phyloP scores from a whole-genome alignment of 129 eudicot species.

The Artemisia argyi region DNA sequence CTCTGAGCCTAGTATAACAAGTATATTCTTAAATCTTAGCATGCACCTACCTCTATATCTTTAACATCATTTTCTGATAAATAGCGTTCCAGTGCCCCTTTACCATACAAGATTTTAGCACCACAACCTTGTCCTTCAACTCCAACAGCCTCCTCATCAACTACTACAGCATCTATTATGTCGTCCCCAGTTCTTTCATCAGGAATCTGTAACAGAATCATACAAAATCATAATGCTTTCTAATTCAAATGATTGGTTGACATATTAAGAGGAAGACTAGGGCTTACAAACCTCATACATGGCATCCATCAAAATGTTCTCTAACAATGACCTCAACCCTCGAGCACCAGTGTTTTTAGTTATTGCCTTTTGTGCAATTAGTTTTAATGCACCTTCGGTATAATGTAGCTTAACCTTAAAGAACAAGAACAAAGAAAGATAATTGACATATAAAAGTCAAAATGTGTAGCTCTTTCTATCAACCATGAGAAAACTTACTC shows the following conservation, averaged over 20 bases:
- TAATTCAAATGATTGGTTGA: background rate
- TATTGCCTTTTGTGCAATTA: conserved; percentile 69
- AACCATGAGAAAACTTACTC: conserved; percentile 38
- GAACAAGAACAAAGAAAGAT: background rate
- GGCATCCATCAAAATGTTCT: conserved; percentile 74
- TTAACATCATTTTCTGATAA: conserved; percentile 41
- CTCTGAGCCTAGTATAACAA: background rate
- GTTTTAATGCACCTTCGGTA: conserved; percentile 61
- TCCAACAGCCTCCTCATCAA: conserved; percentile 70
- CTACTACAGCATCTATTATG: conserved; percentile 66
- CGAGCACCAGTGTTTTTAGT: conserved; percentile 78
- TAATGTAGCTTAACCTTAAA: conserved; percentile 70
- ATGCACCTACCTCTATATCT: conserved; percentile 39
- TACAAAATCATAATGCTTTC: background rate
- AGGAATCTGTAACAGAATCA: conserved; percentile 60
- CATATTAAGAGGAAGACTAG: background rate
- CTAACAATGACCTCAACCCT: conserved; percentile 71
- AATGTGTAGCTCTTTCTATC: background rate
- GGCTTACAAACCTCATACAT: conserved; percentile 69
- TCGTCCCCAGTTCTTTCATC: conserved; percentile 72
- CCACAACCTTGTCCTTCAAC: conserved; percentile 32
- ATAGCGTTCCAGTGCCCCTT: conserved; percentile 63
- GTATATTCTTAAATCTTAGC: background rate
- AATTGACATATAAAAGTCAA: conserved; percentile 18
- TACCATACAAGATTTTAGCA: conserved; percentile 69